Base-by-base conservation (phyloP, 768 basidiomycete genomes). In the Xerocomus spinulosus region DNA sequence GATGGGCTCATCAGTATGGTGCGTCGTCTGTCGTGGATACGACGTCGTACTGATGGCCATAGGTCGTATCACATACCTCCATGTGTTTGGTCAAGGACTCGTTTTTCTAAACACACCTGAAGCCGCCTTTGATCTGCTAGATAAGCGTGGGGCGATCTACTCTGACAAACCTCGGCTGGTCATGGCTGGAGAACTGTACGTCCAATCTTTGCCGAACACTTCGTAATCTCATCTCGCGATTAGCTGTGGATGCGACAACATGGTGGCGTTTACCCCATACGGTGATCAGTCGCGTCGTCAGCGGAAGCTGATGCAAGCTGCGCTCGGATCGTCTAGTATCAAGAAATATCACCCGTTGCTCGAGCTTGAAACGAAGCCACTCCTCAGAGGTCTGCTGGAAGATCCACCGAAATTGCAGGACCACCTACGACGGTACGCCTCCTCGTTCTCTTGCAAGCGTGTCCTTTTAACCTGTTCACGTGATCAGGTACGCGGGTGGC, bases 141-240 rank as follows among this genome's bases (percentile, higher is more conserved):
- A 89, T 46, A 83, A 79, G 58, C 76, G 79, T 25, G 83, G 85
- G 7, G 68, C 76, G 9, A 81, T 87, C 24, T 89, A 88, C 62
- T 82, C 86, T 8, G 87, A 88, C 68, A 85, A 83, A 62, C 84
- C 84, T 0, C 67, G 70, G 21, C 68, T 87, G 20, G 72, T 83
- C 36, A 88, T 90, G 87, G 71, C 69, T 13, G 80, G 82, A 20
- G 85, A 89, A 43, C 70, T 87, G 77, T 87, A 57, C 59, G 82
- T 79, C 2, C 14, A 26, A 5, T 15, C 17, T 15, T 15, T 42
- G 25, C 14, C 14, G 5, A 20, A 13, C 33, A 21, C 2, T 15
- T 4, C 30, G 9, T 28, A 34, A 49, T 52, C 47, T 45, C 42
- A 49, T 49, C 9, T 3, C 15, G 34, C 50, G 52, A 55, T 53